Evolutionary conservation across 176 grass and related monocot species (phyloP), one percentile per base, ranked within the genome.

Genomic region (Zea luxurians): DNA sequence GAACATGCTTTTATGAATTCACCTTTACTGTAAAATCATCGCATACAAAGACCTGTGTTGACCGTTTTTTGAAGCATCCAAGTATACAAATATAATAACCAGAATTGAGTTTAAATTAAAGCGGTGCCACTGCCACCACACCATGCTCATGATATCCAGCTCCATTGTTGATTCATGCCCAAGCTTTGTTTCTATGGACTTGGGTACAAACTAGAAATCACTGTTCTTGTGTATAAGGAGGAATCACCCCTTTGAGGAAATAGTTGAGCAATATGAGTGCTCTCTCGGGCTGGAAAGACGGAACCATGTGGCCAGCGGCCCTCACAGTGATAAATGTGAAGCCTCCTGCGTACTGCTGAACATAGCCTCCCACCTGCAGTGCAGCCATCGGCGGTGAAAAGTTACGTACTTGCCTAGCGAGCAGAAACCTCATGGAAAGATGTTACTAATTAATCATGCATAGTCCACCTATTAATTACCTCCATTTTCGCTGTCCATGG

Each of bases 241-340:
- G 87, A 37, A 85, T 63, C 72, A 54, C 79, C 40, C 72, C 73
- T 76, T 76, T 13, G 6, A 93, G 74, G 68, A 93, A 93, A 21
- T 12, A 83, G 2, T 40, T 15, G 1, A 88, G 34, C 54, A 90
- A 13, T 57, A 64, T 46, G 8, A 93, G 27, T 49, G 62, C 84
- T 73, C 84, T 85, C 42, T 83, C 73, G 6, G 87, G 87, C 42
- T 90, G 87, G 18, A 71, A 47, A 6, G 61, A 84, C 16, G 90
- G 84, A 66, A 93, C 87, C 78, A 72, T 76, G 46, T 93, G 91
- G 0, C 81, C 91, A 37, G 91, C 76, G 53, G 74, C 84, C 46
- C 84, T 90, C 60, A 90, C 84, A 11, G 90, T 84, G 3, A 76
- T 54, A 57, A 93, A 78, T 18, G 71, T 80, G 68, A 90, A 78